Evolutionary conservation across 2,329 filamentous ascomycete species (phyloP), one percentile per base, ranked within the genome.

Genomic region (Fusarium siculi): DNA sequence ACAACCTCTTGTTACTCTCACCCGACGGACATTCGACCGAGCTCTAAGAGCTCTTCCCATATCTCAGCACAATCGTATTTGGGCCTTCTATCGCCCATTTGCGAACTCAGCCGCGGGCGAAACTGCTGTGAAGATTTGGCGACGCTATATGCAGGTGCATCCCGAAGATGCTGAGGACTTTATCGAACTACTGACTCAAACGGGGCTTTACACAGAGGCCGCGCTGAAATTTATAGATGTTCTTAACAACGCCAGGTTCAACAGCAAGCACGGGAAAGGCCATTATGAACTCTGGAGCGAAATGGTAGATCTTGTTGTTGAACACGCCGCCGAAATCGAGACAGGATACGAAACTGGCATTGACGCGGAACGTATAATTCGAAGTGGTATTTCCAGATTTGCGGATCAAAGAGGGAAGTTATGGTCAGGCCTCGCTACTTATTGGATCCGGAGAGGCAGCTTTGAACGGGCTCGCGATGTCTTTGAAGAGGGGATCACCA

Each of bases 251-350:
- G 90, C 93, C 7, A 91, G 91, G 40, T 98, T 99, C 83, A 90
- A 91, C 80, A 98, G 96, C 84, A 97, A 97, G 83, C 91, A 96
- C 74, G 93, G 93, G 67, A 98, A 97, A 83, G 96, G 96, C 2
- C 94, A 96, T 71, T 99, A 97, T 80, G 95, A 99, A 82, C 88
- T 99, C 54, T 99, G 96, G 96, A 96, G 91, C 72, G 96, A 99
- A 81, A 97, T 99, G 94, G 92, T 98, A 40, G 96, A 99, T 78
- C 82, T 98, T 73, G 86, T 99, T 50, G 97, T 99, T 47, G 93
- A 93, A 67, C 94, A 97, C 81, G 96, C 96, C 8, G 93, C 92
- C 76, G 90, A 97, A 46, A 91, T 99, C 54, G 90, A 96, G 77
- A 93, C 94, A 10, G 91, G 92, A 19, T 89, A 93, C 72, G 93